Conservation (phyloP, 768 basidiomycete genomes). For the Lentinula sp. region DNA sequence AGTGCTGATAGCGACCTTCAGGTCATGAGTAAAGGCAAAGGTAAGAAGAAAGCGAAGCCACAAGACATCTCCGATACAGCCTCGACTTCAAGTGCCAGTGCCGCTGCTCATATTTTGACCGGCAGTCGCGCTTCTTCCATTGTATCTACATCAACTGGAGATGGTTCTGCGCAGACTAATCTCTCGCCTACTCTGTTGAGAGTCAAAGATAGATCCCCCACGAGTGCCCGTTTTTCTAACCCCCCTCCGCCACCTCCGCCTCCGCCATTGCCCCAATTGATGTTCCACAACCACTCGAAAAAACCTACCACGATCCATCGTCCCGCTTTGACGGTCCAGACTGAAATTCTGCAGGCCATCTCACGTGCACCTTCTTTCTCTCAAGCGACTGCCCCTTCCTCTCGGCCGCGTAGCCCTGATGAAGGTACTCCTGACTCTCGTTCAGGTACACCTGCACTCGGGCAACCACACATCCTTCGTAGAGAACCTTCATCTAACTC, state of each 20-base stretch:
- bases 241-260: constrained; percentile 17
- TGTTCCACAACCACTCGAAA: constrained; percentile 16
- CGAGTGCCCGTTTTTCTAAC: background rate
- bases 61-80: constrained; percentile 10
- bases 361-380: background rate
- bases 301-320: constrained; percentile 1
- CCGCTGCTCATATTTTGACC: constrained; percentile 27
- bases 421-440: constrained; percentile 10
- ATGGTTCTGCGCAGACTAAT: constrained; percentile 14
- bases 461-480: constrained; percentile 11
- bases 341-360: background rate
- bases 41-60: constrained; percentile 14
- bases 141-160: constrained; percentile 28
- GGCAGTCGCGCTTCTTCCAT: constrained; percentile 41
- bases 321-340: constrained; percentile 9
- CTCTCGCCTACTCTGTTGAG: constrained; percentile 24
- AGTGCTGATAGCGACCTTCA: background rate
- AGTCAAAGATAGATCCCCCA: background rate
- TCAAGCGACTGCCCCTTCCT: background rate
- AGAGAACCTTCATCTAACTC: constrained; percentile 25
- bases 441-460: constrained; percentile 12
- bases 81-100: constrained; percentile 31
- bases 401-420: background rate
- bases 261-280: constrained; percentile 12
- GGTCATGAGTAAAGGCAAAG: constrained; percentile 26